A percentile compares a stretch with the other conserved stretches of the same genome.
These are phyloP conservation scores for Fusarium beomiforme DNA, from an alignment of 2,329 filamentous ascomycete genomes.

Conservation along the genomic window DNA sequence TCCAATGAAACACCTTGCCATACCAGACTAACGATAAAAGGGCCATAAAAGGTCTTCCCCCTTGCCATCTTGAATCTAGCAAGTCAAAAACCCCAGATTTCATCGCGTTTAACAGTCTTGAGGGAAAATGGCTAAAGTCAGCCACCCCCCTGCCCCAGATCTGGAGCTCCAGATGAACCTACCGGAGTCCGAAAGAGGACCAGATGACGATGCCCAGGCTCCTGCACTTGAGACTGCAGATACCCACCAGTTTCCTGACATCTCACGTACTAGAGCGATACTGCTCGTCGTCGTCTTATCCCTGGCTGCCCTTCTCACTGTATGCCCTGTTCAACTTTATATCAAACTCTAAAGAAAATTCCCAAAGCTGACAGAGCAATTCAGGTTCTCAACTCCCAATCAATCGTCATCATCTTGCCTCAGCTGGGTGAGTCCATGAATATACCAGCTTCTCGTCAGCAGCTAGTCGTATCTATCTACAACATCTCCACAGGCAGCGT, in stretches of 20 bases:
- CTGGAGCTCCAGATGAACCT: too few relatives aligned
- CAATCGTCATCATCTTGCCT: not conserved
- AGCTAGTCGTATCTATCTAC: not conserved
- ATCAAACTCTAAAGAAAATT: not conserved
- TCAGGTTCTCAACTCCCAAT: not conserved
- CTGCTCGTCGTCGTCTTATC: not conserved
- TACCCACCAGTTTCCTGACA: not conserved
- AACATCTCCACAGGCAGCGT: not conserved
- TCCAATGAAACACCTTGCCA: too few relatives aligned
- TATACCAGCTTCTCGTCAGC: not conserved
- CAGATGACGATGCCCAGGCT: too few relatives aligned
- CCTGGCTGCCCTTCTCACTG: not conserved
- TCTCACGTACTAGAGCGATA: not conserved
- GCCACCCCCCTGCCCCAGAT: too few relatives aligned
- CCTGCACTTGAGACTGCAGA: not conserved
- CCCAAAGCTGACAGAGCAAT: not conserved
- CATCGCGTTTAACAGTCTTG: too few relatives aligned
- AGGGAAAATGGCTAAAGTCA: too few relatives aligned
- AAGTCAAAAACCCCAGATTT: too few relatives aligned
- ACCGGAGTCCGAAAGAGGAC: too few relatives aligned
- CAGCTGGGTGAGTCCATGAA: not conserved
- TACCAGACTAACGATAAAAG: too few relatives aligned
- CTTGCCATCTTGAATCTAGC: too few relatives aligned
- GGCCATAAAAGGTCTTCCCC: too few relatives aligned
- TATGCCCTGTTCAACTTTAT: not conserved